Evolutionary conservation across 495 filamentous ascomycete species (phyloP), one percentile per base, ranked within the genome.

Genomic region (Penicillium tannophilum): DNA sequence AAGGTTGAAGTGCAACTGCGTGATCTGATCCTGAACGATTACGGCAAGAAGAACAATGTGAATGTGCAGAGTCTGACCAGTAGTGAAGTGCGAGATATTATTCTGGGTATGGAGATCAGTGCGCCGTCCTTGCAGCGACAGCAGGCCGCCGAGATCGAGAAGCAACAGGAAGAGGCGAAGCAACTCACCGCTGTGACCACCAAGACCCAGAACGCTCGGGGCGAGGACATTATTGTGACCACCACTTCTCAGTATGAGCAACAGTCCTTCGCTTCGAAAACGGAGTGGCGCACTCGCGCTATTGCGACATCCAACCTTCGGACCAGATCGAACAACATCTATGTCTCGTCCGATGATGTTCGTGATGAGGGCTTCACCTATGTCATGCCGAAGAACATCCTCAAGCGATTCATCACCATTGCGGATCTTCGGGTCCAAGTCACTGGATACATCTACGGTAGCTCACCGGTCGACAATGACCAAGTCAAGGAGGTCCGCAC

Each of bases 31-130:
- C 72, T 99, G 56, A 97, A 97, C 58, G 94, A 99, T 71, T 99
- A 99, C 66, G 95, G 95, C 65, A 98, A 98, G 86, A 98, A 98
- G 82, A 99, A 98, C 75, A 97, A 98, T 64, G 95, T 99, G 77
- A 98, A 97, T 69, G 93, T 93, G 23, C 94, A 95, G 17, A 95
- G 90, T 67, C 82, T 99, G 75, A 99, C 95, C 0, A 96, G 87
- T 63, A 95, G 88, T 64, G 95, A 99, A 84, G 93, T 99, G 42
- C 86, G 95, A 54, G 95, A 99, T 70, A 99, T 99, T 66, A 99
- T 99, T 65, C 79, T 99, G 59, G 95, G 95, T 83, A 99, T 99
- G 95, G 95, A 99, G 74, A 99, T 99, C 58, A 94, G 90, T 58
- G 95, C 95, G 6, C 95, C 95, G 4, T 97, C 93, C 1, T 88